Evolutionary conservation across 345 rosid species (phyloP), one percentile per base, ranked within the genome.

Genomic region (Mercurialis annua): DNA sequence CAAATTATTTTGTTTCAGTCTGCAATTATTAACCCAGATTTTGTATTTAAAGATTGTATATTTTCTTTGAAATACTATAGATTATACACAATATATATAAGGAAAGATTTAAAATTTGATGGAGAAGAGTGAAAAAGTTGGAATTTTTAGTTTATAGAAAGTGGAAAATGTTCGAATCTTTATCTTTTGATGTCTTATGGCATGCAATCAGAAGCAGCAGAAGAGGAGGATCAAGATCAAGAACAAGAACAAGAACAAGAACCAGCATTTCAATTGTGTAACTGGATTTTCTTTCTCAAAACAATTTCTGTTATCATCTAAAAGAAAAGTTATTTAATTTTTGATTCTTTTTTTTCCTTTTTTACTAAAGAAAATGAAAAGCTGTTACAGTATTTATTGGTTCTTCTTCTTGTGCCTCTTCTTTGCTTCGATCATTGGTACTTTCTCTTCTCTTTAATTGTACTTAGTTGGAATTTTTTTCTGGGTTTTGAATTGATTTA

Each of bases 401-500:
- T 75, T 77, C 59, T 64, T 78, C 60, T 76, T 78, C 44, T 40
- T 40, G 44, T 40, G 44, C 72, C 26, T 83, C 75, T 77, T 77
- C 74, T 79, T 72, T 75, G 67, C 38, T 80, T 73, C 49, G 26
- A n/a, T 73, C 38, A 69, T 74, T 52, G 96, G 96, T 92, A 85
- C 71, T 79, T 82, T 67, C 62, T 74, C 64, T 59, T 18, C 54
- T 49, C n/a, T 69, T 7, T n/a, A 36, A 24, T 30, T n/a, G 20
- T 47, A 33, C 31, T 20, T 40, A 40, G 12, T 40, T 10, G 44
- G 11, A 20, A 1, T 5, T 21, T 65, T 20, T 46, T 44, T n/a
- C n/a, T n/a, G 33, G 17, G 24, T 62, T 49, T 42, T 66, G 44
- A 36, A n/a, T 47, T 44, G 31, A 34, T 58, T 49, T 26, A 47